Base-by-base conservation (phyloP, 1,139 yeast species). In the Debaryomyces subglobosus region DNA sequence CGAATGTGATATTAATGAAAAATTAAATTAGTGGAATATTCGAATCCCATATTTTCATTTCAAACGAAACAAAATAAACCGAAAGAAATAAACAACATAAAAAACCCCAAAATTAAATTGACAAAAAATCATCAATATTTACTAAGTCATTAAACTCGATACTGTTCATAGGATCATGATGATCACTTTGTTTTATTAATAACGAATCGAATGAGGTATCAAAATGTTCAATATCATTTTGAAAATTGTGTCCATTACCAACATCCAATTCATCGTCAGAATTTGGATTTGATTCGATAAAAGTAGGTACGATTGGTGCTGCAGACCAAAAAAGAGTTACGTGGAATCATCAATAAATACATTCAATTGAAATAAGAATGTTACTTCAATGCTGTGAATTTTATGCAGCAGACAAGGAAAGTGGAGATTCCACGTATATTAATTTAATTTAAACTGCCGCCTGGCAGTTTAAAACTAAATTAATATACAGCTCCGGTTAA, bases 371-470 rank as follows among this genome's bases (percentile, higher is more conserved):
- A 44, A 46, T 39, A 49, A 50, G 58, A 53, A 52, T 60, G 68
- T 65, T 66, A 58, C 75, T 67, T 67, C 76, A 50, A 71, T 71
- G 75, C 76, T 70, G 50, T 67, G 56, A 68, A 68, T 68, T 61
- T 21, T 39, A 43, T 38, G n/a, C 39, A 40, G 10, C 45, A 40
- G 42, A 15, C 37, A 21, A 10, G 8, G 30, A 16, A 21, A 21
- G 21, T 34, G 53, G 53, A 53, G 52, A 42, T 56, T 55, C 66
- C 65, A 61, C 66, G 68, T 59, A 62, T 60, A 64, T 63, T 63
- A 64, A 63, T 60, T 61, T 54, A 52, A 45, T 42, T 16, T 8
- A 16, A 24, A 24, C 29, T 43, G 46, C 64, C 61, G 10, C 55
- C 65, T 45, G 53, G 59, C 57, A 46, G 38, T 23, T 23, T 23